These are phyloP conservation scores for Tieghemostelium lacteum DNA, from an alignment of 78 protist genomes.

Conservation along the genomic window DNA sequence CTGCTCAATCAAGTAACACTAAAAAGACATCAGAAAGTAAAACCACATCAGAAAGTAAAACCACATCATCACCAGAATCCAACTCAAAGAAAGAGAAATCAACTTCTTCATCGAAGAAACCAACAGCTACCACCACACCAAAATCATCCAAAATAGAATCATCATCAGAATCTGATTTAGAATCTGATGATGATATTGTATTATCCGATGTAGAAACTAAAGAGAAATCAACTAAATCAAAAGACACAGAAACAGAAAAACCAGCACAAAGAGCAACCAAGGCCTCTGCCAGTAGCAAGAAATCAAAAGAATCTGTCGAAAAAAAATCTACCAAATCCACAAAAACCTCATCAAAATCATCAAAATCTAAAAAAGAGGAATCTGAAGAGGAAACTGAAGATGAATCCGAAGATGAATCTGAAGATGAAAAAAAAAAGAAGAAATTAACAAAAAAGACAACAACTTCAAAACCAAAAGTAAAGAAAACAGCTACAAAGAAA, in stretches of 20 bases:
- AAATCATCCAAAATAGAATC: not conserved
- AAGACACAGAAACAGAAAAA: not conserved
- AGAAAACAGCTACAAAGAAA: not conserved
- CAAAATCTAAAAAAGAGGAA: not conserved
- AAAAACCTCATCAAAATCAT: not conserved
- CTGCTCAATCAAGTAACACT: not conserved
- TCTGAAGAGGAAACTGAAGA: no score
- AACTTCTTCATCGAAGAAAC: not conserved
- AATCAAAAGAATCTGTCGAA: no score
- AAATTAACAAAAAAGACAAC: not conserved
- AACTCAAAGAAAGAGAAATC: not conserved
- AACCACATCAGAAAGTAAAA: not conserved
- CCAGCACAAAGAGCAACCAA: not conserved
- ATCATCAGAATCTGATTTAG: not conserved
- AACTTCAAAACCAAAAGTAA: not conserved
- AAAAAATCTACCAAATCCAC: not conserved
- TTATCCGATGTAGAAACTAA: not conserved
- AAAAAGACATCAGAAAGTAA: not conserved
- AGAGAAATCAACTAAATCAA: not conserved
- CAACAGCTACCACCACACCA: not conserved
- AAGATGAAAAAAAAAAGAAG: not conserved
- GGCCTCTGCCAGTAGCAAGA: no score
- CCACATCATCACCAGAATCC: constrained; percentile 3
- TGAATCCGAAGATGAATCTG: not conserved
- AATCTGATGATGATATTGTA: not conserved